phyloP scores from a whole-genome alignment of 2,329 filamentous ascomycete genomes.

The Aspergillus ibericus region DNA sequence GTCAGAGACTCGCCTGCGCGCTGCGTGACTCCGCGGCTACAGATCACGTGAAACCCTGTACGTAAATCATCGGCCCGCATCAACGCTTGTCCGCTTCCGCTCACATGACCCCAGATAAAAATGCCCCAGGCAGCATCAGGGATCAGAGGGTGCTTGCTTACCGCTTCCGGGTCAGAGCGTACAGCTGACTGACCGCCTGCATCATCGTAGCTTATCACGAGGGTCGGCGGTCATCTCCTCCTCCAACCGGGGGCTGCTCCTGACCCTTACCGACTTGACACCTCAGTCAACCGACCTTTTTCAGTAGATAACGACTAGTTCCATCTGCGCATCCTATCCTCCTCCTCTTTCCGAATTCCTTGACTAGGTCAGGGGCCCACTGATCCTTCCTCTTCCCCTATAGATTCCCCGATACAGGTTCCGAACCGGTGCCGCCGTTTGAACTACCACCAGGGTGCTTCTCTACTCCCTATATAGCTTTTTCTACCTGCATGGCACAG shows the following conservation, averaged over 20 bases:
- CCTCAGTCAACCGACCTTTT: not conserved
- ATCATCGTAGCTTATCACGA: conserved; percentile 20
- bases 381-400: not conserved
- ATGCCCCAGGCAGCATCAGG: conserved; percentile 3
- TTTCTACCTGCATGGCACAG: conserved; percentile 13
- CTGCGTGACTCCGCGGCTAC: not conserved
- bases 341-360: not conserved
- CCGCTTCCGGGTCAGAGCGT: not conserved
- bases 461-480: not conserved
- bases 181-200: conserved; percentile 17
- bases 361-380: not conserved
- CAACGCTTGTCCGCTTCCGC: not conserved
- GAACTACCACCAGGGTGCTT: not conserved
- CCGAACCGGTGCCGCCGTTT: not conserved
- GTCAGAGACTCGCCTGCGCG: conserved; percentile 17
- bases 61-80: conserved; percentile 3
- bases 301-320: not conserved
- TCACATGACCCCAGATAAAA: conserved; percentile 11
- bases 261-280: conserved; percentile 1
- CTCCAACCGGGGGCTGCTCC: not conserved
- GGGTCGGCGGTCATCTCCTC: conserved; percentile 6
- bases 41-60: not conserved
- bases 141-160: not conserved
- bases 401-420: not conserved
- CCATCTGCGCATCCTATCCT: not conserved